Evolutionary conservation across 441 rosid species (phyloP).

Genomic region (Brassica hybrid): DNA sequence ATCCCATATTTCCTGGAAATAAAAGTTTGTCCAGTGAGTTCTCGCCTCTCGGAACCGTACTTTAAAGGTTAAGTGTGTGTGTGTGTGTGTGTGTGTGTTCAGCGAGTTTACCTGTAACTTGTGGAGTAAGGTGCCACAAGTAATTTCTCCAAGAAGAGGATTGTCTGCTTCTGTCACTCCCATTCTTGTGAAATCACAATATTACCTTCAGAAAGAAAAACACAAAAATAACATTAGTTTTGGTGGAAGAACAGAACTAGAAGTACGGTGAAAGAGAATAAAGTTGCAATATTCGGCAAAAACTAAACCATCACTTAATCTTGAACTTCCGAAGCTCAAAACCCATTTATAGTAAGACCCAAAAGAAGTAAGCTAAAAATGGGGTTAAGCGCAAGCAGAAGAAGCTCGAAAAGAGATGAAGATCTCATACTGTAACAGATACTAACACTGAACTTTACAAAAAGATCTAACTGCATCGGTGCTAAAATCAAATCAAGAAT

Average conservation of each 20-base stretch:
- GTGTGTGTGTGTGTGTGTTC: no score
- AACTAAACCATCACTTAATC: background rate
- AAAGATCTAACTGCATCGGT: slow-evolving; percentile 19
- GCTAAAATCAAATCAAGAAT: slow-evolving; percentile 26
- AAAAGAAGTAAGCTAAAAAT: background rate
- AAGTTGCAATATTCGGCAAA: background rate
- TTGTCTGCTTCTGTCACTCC: no score
- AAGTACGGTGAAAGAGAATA: slow-evolving; percentile 1
- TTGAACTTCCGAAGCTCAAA: slow-evolving; percentile 2
- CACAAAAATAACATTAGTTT: background rate
- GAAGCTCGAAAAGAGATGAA: slow-evolving; percentile 24
- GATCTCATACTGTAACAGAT: slow-evolving; percentile 34
- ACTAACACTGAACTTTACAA: slow-evolving; percentile 20
- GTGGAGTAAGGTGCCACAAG: no score
- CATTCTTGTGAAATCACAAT: background rate
- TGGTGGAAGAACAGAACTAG: background rate
- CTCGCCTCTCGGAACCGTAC: no score
- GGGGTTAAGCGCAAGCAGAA: slow-evolving; percentile 23
- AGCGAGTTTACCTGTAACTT: no score
- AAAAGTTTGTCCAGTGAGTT: no score
- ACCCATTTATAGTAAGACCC: background rate
- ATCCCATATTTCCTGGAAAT: no score
- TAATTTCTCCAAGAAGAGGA: no score
- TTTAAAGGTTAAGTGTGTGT: no score
- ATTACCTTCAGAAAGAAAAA: slow-evolving; percentile 13